Conservation (phyloP, 2,329 filamentous ascomycete genomes). For the Venturia pyrina region DNA sequence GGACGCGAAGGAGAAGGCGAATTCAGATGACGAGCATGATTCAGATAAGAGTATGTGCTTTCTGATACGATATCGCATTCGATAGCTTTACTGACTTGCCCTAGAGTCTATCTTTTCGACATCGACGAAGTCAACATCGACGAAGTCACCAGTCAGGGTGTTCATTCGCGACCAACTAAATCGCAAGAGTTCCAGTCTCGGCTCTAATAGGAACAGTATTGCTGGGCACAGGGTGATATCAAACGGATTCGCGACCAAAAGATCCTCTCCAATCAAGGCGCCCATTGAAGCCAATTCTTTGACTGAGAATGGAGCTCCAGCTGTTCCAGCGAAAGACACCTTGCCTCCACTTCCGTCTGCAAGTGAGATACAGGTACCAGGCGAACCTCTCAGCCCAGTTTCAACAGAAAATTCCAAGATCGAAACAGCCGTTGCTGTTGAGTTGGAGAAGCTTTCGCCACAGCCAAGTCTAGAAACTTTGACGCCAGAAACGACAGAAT, state of each 20-base stretch:
- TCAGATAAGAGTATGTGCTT: neutral
- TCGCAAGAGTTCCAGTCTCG: neutral
- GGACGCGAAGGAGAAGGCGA: neutral
- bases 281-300: neutral
- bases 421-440: neutral
- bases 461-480: neutral
- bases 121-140: neutral
- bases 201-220: neutral
- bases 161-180: neutral
- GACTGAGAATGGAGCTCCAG: neutral
- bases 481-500: neutral
- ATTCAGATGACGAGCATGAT: neutral
- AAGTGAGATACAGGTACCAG: neutral
- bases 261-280: neutral
- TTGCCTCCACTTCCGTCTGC: neutral
- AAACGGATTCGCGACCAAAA: neutral
- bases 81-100: neutral
- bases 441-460: neutral
- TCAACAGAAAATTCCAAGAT: neutral
- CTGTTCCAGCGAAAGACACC: neutral
- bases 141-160: neutral
- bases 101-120: neutral
- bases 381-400: neutral
- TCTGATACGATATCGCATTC: neutral
- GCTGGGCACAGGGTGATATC: neutral